These are phyloP conservation scores for Arthrobotrys musiformis DNA, from an alignment of 2,329 filamentous ascomycete genomes.

Conservation along the genomic window DNA sequence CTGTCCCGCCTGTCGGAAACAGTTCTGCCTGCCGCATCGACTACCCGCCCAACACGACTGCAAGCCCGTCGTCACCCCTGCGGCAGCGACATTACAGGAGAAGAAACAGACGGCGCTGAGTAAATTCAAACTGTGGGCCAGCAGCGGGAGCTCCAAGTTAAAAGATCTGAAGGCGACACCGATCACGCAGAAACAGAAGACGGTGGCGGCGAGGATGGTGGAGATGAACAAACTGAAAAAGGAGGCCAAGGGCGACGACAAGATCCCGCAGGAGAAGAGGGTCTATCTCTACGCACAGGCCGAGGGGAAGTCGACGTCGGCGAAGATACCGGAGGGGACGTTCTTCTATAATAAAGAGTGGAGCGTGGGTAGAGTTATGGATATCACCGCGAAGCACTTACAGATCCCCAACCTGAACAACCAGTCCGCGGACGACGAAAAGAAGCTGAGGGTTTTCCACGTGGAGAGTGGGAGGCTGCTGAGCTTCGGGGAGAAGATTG, in stretches of 20 bases:
- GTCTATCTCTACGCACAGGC: conserved; percentile 92
- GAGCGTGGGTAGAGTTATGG: conserved; percentile 86
- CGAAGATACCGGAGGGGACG: conserved; percentile 82
- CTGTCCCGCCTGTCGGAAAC: conserved; percentile 66
- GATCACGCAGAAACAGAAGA: conserved; percentile 71
- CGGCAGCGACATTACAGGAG: conserved; percentile 66
- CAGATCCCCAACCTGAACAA: conserved; percentile 89
- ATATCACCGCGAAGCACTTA: conserved; percentile 78
- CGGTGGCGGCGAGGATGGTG: conserved; percentile 72
- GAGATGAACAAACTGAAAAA: conserved; percentile 84
- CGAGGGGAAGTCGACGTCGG: conserved; percentile 82
- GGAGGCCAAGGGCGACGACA: conserved; percentile 87
- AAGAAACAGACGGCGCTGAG: conserved; percentile 79
- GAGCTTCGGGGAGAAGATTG: conserved; percentile 88
- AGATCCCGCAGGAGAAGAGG: conserved; percentile 82
- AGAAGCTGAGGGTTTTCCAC: conserved; percentile 87
- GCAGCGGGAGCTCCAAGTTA: conserved; percentile 38
- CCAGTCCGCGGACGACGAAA: conserved; percentile 77
- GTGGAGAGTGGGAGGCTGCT: conserved; percentile 87
- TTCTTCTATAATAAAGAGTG: conserved; percentile 86
- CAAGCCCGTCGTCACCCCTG: conserved; percentile 64
- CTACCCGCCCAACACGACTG: conserved; percentile 72
- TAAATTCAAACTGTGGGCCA: conserved; percentile 75
- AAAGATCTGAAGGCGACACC: conserved; percentile 58
- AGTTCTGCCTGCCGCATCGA: conserved; percentile 68